Evolutionary conservation across 2,329 filamentous ascomycete species (phyloP).

Genomic region (Anisogramma anomala): DNA sequence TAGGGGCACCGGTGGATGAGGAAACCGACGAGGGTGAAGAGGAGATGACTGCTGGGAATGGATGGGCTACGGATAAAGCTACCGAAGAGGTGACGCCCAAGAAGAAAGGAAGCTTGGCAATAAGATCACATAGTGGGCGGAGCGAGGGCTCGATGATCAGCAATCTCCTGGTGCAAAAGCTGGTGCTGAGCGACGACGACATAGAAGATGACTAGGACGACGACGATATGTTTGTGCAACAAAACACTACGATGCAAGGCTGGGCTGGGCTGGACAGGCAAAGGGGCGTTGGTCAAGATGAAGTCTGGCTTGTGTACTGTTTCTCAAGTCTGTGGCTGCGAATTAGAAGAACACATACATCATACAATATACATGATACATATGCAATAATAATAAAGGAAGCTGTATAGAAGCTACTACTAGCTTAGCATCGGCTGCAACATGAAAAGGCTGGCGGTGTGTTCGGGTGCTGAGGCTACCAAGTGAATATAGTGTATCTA

Average conservation of each 20-base stretch:
- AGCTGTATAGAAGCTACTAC: too few species aligned
- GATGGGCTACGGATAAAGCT: slow-evolving; percentile 52
- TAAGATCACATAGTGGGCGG: slow-evolving; percentile 17
- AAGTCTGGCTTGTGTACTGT: too few species aligned
- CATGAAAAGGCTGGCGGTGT: too few species aligned
- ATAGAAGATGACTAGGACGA: slow-evolving; percentile 55
- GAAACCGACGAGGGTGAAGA: slow-evolving; percentile 33
- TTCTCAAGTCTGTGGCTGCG: too few species aligned
- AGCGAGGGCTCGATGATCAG: slow-evolving; percentile 23
- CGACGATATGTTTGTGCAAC: not conserved
- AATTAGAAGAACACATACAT: too few species aligned
- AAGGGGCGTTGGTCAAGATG: not conserved
- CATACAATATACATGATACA: too few species aligned
- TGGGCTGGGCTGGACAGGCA: not conserved
- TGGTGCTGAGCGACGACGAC: slow-evolving; percentile 72
- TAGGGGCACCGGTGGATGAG: slow-evolving; percentile 32
- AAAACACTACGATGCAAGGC: too few species aligned
- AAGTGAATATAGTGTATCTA: too few species aligned
- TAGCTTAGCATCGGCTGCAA: too few species aligned
- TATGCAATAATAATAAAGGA: too few species aligned
- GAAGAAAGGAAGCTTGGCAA: slow-evolving; percentile 30
- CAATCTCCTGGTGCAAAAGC: slow-evolving; percentile 45
- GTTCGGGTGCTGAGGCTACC: too few species aligned
- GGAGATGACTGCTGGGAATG: slow-evolving; percentile 27
- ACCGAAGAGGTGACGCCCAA: slow-evolving; percentile 41